Percentiles rank a stretch among this genome's conserved stretches.
Conservation (phyloP, 1,284 basidiomycete genomes). For the Lentinula novae-zelandiae region DNA sequence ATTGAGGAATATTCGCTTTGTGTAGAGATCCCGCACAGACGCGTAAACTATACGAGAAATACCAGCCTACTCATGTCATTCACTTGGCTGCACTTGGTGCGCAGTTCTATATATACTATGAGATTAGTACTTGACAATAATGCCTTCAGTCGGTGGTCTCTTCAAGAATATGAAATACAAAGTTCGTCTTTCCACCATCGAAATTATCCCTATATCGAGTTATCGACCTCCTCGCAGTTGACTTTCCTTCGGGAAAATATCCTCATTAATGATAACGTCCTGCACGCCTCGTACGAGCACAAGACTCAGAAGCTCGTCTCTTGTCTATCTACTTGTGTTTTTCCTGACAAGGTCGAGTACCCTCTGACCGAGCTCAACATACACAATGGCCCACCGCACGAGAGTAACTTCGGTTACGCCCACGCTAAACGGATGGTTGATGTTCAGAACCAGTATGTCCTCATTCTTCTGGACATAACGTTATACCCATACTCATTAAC, state of each 20-base stretch:
- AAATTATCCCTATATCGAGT: not conserved
- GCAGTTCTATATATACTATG: constrained; percentile 22
- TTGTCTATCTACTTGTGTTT: constrained; percentile 86
- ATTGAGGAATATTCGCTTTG: not conserved
- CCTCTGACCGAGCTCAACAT: constrained; percentile 89
- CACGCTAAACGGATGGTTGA: constrained; percentile 93
- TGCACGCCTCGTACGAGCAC: constrained; percentile 67
- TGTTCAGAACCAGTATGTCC: constrained; percentile 80
- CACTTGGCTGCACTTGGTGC: constrained; percentile 83
- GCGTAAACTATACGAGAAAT: constrained; percentile 72
- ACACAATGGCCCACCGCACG: constrained; percentile 83
- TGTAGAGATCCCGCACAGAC: constrained; percentile 63
- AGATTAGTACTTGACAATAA: not conserved
- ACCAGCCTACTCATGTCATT: constrained; percentile 89
- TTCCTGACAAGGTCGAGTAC: constrained; percentile 83
- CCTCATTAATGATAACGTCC: constrained; percentile 88
- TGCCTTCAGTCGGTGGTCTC: constrained; percentile 71
- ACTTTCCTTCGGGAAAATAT: constrained; percentile 89
- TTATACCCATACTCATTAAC: not conserved
- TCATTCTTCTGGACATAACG: not conserved
- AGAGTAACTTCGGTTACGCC: constrained; percentile 90
- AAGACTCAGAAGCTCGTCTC: constrained; percentile 74
- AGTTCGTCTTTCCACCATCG: constrained; percentile 31
- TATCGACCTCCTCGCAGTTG: constrained; percentile 37
- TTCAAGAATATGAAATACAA: constrained; percentile 93